Base-by-base conservation (phyloP, 164 flowering plant genomes). In the Chloranthus sessilifolius region DNA sequence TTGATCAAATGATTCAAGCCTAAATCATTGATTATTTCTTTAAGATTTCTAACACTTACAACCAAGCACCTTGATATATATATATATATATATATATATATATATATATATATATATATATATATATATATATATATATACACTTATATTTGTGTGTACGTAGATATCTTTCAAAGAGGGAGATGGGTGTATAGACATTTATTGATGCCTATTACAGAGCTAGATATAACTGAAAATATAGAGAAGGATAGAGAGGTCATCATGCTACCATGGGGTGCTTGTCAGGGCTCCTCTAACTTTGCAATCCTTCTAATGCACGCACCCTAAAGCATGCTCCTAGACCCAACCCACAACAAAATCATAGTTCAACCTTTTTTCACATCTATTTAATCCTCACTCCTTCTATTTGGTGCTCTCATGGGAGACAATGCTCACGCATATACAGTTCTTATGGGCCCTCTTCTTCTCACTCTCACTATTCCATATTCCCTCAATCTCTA, bases 401-500 rank as follows among this genome's bases (percentile, higher is more conserved):
- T 35, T 33, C 27, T 28, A 19, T 50, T 19, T 46, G 46, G 37
- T 59, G 52, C 28, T 64, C 56, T 50, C 35, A 39, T n/a, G 34
- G 53, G 65, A 60, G 48, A 73, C 65, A 62, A 74, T 77, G 79
- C 53, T 63, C 42, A 60, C 50, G 53, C 50, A 29, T 56, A 53
- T 62, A 41, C 61, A 29, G 3, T 60, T 51, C 24, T 57, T 63
- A 52, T 67, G 78, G 77, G 74, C 71, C 67, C 60, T 74, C 31
- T 58, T 60, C 35, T 45, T 82, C 62, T 56, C 60, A 24, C 55
- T 76, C 48, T 66, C 74, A 15, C 57, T 71, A 53, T 62, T 17
- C 64, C 60, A 45, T 42, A 38, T 54, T 50, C 74, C 42, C 39
- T 62, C 75, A 19, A 26, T 58, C 5, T 48, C 72, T 21, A 46